Conservation (phyloP, 208 protist genomes). For the Borovskyia barvae region DNA sequence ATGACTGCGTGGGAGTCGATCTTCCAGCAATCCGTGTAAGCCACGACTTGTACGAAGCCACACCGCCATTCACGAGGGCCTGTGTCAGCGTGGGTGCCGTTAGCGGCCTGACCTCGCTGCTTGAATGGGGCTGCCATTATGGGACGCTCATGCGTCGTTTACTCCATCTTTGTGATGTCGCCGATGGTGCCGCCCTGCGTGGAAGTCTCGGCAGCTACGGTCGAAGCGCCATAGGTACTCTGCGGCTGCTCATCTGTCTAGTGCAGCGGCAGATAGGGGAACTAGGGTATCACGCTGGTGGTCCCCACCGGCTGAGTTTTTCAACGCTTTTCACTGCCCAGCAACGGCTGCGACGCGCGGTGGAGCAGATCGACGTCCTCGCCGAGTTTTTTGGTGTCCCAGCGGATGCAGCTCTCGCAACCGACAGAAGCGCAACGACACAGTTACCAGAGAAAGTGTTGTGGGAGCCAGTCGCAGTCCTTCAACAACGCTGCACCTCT, state of each 20-base stretch:
- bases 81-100: background rate
- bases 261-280: slow-evolving; percentile 51
- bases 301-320: slow-evolving; percentile 50
- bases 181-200: slow-evolving; percentile 30
- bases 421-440: background rate
- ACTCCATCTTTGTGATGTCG: slow-evolving; percentile 44
- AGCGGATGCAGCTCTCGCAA: background rate
- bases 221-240: slow-evolving; percentile 50
- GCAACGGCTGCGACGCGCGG: slow-evolving; percentile 35
- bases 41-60: slow-evolving; percentile 5
- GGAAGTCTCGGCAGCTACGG: slow-evolving; percentile 75
- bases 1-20: slow-evolving; percentile 4
- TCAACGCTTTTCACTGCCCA: slow-evolving; percentile 52
- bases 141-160: slow-evolving; percentile 75
- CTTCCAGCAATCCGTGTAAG: slow-evolving; percentile 17
- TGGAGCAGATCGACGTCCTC: slow-evolving; percentile 43
- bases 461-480: slow-evolving; percentile 20
- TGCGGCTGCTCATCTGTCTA: slow-evolving; percentile 36
- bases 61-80: background rate
- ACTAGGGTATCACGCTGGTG: slow-evolving; percentile 39
- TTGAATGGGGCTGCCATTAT: slow-evolving; percentile 64
- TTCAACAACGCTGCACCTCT: slow-evolving; percentile 40
- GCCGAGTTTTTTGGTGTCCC: slow-evolving; percentile 55
- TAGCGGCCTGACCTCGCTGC: slow-evolving; percentile 38
- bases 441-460: background rate